Conservation (phyloP, 2,329 filamentous ascomycete genomes). For the Phoma herbarum region DNA sequence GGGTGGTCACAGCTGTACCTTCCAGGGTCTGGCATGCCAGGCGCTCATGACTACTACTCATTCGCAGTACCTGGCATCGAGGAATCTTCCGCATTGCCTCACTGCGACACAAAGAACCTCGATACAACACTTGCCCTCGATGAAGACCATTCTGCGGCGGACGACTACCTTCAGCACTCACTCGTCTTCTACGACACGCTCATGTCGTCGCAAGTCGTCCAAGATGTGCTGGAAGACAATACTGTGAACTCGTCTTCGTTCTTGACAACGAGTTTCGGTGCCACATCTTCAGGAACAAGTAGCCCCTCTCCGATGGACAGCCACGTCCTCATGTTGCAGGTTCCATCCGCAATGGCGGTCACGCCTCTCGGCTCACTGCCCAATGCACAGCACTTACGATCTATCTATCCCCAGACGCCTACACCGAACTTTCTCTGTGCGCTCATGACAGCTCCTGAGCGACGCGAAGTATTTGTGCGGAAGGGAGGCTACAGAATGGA, state of each 20-base stretch:
- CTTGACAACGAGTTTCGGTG: slow-evolving; percentile 50
- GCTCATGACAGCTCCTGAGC: slow-evolving; percentile 74
- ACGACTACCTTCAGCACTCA: slow-evolving; percentile 77
- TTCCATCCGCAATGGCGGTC: slow-evolving; percentile 53
- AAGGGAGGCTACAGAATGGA: slow-evolving; percentile 64
- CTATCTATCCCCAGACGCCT: slow-evolving; percentile 79
- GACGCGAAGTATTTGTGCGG: slow-evolving; percentile 73
- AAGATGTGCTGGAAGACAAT: slow-evolving; percentile 35
- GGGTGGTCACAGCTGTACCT: slow-evolving; percentile 48
- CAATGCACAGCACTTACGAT: slow-evolving; percentile 68
- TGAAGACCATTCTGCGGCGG: slow-evolving; percentile 26
- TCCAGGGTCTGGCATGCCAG: slow-evolving; percentile 19
- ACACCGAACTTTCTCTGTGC: slow-evolving; percentile 84
- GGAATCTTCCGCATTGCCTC: slow-evolving; percentile 17
- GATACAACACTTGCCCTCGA: slow-evolving; percentile 37
- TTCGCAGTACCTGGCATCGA: slow-evolving; percentile 30
- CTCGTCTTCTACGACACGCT: slow-evolving; percentile 74
- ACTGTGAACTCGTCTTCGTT: slow-evolving; percentile 47
- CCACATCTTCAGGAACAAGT: slow-evolving; percentile 36
- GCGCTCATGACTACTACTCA: slow-evolving; percentile 20
- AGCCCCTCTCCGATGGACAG: slow-evolving; percentile 32
- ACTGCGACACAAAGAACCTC: slow-evolving; percentile 34
- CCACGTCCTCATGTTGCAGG: slow-evolving; percentile 18
- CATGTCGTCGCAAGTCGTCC: slow-evolving; percentile 65
- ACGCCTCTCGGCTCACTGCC: slow-evolving; percentile 76